These are phyloP conservation scores for Fulvia fulva DNA, from an alignment of 2,329 filamentous ascomycete genomes.

Conservation along the genomic window DNA sequence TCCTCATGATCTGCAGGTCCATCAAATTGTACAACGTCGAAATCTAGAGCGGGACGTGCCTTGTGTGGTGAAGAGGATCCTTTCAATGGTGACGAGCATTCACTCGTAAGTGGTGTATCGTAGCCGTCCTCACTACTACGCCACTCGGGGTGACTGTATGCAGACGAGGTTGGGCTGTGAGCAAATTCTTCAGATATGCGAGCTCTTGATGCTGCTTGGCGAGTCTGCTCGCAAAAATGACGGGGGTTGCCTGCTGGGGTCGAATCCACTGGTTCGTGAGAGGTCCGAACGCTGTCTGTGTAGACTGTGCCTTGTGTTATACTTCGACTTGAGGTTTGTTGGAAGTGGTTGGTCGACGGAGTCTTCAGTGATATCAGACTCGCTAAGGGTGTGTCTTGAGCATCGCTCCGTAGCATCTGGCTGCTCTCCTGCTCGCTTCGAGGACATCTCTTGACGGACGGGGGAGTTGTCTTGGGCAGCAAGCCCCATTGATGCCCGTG, in stretches of 20 bases:
- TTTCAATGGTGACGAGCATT: constrained; percentile 13
- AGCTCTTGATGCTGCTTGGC: not conserved
- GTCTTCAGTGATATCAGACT: not conserved
- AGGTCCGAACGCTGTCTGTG: not conserved
- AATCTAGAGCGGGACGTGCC: not conserved
- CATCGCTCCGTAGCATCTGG: not conserved
- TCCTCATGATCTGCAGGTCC: not conserved
- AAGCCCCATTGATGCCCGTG: not conserved
- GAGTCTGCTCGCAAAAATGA: not conserved
- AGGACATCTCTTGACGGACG: not conserved
- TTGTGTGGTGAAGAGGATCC: not conserved
- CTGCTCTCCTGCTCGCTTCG: not conserved
- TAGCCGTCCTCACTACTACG: constrained; percentile 2
- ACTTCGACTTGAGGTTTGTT: not conserved
- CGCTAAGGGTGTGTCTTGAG: not conserved
- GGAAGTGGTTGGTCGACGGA: not conserved
- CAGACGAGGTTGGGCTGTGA: not conserved
- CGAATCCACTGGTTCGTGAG: not conserved
- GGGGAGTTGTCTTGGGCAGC: not conserved
- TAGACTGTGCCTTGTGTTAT: not conserved
- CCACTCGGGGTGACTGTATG: not conserved
- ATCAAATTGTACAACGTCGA: constrained; percentile 3
- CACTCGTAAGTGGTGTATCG: constrained; percentile 21
- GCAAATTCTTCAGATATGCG: not conserved
- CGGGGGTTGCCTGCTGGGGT: not conserved